Evolutionary conservation across 2,329 filamentous ascomycete genomes (phyloP).

Genomic region (Colletotrichum nymphaeae): DNA sequence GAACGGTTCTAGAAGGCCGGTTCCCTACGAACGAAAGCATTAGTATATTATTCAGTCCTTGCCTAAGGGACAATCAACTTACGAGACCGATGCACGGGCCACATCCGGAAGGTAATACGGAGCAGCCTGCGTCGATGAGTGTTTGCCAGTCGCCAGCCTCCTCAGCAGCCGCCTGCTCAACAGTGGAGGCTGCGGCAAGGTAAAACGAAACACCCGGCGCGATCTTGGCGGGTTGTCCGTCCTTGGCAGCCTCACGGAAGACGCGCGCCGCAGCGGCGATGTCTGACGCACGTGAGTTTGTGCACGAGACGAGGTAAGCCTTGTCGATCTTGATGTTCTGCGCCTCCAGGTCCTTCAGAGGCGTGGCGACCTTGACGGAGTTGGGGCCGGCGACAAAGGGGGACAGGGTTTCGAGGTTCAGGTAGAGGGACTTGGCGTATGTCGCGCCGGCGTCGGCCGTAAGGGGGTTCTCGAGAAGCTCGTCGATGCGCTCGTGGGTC

Average conservation of each 20-base stretch:
- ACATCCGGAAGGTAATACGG: conserved; percentile 75
- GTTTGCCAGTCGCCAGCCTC: conserved; percentile 87
- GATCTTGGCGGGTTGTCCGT: conserved; percentile 75
- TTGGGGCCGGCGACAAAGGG: conserved; percentile 91
- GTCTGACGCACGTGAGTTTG: conserved; percentile 86
- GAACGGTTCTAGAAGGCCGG: conserved; percentile 78
- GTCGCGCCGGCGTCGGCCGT: conserved; percentile 79
- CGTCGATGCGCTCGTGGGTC: conserved; percentile 78
- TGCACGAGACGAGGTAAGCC: conserved; percentile 91
- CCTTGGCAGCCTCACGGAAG: conserved; percentile 80
- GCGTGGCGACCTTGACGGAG: conserved; percentile 87
- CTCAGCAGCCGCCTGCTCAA: conserved; percentile 83
- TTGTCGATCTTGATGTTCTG: conserved; percentile 84
- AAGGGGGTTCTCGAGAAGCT: conserved; percentile 75
- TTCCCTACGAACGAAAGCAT: conserved; percentile 41
- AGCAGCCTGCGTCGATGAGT: conserved; percentile 80
- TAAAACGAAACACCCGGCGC: conserved; percentile 85
- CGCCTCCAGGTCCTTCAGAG: conserved; percentile 77
- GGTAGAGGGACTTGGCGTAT: conserved; percentile 86
- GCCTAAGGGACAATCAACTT: not conserved
- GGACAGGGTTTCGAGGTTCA: conserved; percentile 85
- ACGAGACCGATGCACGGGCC: conserved; percentile 85
- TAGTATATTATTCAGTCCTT: no score
- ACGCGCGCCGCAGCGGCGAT: conserved; percentile 85
- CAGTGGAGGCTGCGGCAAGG: conserved; percentile 85